phyloP scores from a whole-genome alignment of 2,329 filamentous ascomycete genomes.

The Orbilia brochopaga region DNA sequence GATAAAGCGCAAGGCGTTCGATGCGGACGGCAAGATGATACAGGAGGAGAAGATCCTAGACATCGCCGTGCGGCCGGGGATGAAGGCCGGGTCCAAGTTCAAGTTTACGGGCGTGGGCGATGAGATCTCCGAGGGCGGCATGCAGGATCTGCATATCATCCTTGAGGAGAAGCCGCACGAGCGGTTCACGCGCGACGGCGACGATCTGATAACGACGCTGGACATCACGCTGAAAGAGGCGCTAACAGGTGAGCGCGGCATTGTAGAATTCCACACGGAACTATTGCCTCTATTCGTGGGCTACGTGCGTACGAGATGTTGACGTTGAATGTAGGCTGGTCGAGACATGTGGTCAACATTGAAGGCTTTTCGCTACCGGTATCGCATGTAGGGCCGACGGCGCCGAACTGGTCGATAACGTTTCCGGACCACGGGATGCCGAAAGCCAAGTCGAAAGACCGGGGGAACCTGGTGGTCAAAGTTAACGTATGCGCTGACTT shows the following conservation, averaged over 20 bases:
- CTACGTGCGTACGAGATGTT: not conserved
- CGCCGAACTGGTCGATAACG: constrained; percentile 78
- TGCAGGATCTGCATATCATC: constrained; percentile 94
- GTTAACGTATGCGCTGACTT: constrained; percentile 74
- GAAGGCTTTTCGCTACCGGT: constrained; percentile 85
- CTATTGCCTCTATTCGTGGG: not conserved
- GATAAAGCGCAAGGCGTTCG: constrained; percentile 95
- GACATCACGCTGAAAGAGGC: constrained; percentile 91
- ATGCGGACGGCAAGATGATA: constrained; percentile 79
- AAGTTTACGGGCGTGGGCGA: constrained; percentile 98
- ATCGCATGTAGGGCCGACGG: constrained; percentile 81
- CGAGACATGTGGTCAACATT: constrained; percentile 87
- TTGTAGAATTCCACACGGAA: not conserved
- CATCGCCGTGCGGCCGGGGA: constrained; percentile 90
- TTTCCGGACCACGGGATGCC: constrained; percentile 94
- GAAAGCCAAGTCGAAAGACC: constrained; percentile 80
- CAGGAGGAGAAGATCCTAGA: constrained; percentile 89
- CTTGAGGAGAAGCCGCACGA: constrained; percentile 92
- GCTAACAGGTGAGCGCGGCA: constrained; percentile 66
- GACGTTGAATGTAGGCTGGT: constrained; percentile 68
- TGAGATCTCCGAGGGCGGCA: constrained; percentile 85
- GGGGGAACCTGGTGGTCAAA: constrained; percentile 85
- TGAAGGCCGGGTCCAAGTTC: constrained; percentile 98
- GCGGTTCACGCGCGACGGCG: constrained; percentile 82
- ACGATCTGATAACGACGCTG: constrained; percentile 79